Evolutionary conservation across 192 early-diverging fungal genomes (phyloP), one percentile per base, ranked within the genome.

Genomic region (Umbelopsis sp.): DNA sequence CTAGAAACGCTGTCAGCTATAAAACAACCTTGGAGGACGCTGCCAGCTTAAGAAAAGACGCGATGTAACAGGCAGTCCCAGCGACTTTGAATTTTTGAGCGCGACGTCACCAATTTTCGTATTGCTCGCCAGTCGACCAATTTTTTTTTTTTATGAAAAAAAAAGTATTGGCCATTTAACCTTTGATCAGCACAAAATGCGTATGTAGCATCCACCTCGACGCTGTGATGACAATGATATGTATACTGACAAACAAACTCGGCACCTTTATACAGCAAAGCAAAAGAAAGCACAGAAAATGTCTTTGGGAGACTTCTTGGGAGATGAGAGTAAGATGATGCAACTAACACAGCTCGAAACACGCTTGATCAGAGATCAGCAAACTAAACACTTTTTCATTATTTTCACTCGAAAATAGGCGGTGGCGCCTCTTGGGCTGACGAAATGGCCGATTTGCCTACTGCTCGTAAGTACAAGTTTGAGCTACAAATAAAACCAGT

Each of bases 261-360:
- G 16, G 1, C 21, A 50, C 41, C 15, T 27, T 22, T 22, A 4
- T 15, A 27, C 55, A 78, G 76, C 78, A 61, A 73, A 73, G 64
- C 91, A 91, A 73, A 94, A 95, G 82, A 96, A 95, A 84, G 90
- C 82, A 52, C 89, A 91, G 79, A 94, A 90, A 75, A 92, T 98
- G 94, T 90, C 88, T 67, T 88, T 98, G 80, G 83, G 75, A 49
- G 91, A 91, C 80, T 98, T 98, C 80, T 84, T 93, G 71, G 78
- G 87, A 65, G 87, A 91, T 83, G 81, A 79, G 47, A 71, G 89
- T 87, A 83, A 69, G 86, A 79, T 73, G 22, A n/a, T 46, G 35
- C 53, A 30, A n/a, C 16, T 37, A 3, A 64, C 55, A 13, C 20
- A 10, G 5, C 37, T 41, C 37, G 5, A 41, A 41, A 30, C 51